These are phyloP conservation scores for Tulasnella sp. DNA, from an alignment of 768 basidiomycete genomes.

Conservation along the genomic window DNA sequence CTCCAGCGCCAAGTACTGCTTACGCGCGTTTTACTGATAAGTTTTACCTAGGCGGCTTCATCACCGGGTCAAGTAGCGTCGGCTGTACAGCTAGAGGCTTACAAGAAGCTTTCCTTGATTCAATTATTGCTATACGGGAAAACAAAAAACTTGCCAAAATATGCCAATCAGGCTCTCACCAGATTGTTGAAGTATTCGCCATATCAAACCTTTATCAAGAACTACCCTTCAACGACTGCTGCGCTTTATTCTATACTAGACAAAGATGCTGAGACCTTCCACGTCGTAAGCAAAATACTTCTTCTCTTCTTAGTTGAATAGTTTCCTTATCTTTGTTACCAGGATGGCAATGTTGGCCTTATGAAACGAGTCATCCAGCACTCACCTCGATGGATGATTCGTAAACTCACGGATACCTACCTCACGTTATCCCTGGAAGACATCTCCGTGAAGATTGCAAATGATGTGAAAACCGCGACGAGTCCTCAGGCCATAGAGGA, in stretches of 20 bases:
- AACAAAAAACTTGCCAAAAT: constrained; percentile 47
- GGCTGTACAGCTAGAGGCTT: constrained; percentile 70
- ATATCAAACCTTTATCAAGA: constrained; percentile 48
- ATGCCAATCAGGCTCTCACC: constrained; percentile 44
- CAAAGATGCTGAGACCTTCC: constrained; percentile 44
- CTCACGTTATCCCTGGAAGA: constrained; percentile 61
- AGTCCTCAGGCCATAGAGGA: constrained; percentile 31
- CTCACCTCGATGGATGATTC: constrained; percentile 65
- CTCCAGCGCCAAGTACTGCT: not conserved
- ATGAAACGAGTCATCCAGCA: constrained; percentile 50
- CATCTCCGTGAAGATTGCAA: constrained; percentile 40
- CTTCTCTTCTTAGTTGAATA: not conserved
- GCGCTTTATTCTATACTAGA: constrained; percentile 36
- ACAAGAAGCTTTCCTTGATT: constrained; percentile 69
- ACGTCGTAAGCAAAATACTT: constrained; percentile 30
- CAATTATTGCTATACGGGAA: constrained; percentile 68
- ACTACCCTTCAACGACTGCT: constrained; percentile 45
- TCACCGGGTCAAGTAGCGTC: constrained; percentile 37
- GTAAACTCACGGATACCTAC: constrained; percentile 71
- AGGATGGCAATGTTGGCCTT: constrained; percentile 68
- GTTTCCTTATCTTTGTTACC: not conserved
- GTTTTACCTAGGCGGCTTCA: constrained; percentile 27
- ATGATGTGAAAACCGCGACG: constrained; percentile 21
- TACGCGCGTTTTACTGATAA: not conserved
- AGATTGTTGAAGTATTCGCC: constrained; percentile 50